These are phyloP conservation scores for Penicillium malachiteum DNA, from an alignment of 495 filamentous ascomycete species.

Conservation along the genomic window DNA sequence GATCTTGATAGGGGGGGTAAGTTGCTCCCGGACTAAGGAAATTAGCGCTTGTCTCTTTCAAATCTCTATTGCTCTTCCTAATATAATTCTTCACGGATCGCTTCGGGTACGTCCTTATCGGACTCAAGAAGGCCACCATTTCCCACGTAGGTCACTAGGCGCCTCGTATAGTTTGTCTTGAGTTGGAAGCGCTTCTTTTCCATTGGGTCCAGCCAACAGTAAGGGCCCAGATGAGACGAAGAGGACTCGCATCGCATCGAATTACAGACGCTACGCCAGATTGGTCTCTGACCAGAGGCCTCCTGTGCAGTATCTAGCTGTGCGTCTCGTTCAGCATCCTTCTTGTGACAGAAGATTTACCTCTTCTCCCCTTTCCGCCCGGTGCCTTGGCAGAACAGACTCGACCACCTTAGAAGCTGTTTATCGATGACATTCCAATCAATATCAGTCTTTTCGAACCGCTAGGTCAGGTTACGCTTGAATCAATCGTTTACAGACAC, in stretches of 20 bases:
- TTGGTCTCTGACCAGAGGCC: conserved; percentile 15
- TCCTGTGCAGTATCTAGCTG: conserved; percentile 29
- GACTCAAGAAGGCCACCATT: conserved; percentile 20
- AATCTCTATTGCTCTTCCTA: conserved; percentile 30
- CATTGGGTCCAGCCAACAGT: conserved; percentile 32
- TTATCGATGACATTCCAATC: too few relatives aligned
- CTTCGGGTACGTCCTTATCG: conserved; percentile 27
- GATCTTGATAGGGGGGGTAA: conserved; percentile 23
- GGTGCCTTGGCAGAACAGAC: too few relatives aligned
- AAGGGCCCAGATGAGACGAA: conserved; percentile 23
- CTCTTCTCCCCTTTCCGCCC: too few relatives aligned
- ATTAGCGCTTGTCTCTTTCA: conserved; percentile 19
- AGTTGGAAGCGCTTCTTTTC: conserved; percentile 35
- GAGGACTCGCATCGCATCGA: conserved; percentile 29
- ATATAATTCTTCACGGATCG: conserved; percentile 23
- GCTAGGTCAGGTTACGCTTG: too few relatives aligned
- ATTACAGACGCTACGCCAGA: conserved; percentile 29
- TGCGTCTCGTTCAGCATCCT: conserved; percentile 27
- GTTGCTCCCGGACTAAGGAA: neutral
- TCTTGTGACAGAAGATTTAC: conserved; percentile 13
- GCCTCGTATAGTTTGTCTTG: conserved; percentile 22
- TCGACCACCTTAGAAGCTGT: too few relatives aligned
- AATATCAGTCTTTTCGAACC: too few relatives aligned
- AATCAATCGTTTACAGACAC: too few relatives aligned
- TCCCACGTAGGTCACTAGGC: conserved; percentile 24